These are phyloP conservation scores for Sisymbrium altissimum DNA, from an alignment of 345 rosid species.

Conservation along the genomic window DNA sequence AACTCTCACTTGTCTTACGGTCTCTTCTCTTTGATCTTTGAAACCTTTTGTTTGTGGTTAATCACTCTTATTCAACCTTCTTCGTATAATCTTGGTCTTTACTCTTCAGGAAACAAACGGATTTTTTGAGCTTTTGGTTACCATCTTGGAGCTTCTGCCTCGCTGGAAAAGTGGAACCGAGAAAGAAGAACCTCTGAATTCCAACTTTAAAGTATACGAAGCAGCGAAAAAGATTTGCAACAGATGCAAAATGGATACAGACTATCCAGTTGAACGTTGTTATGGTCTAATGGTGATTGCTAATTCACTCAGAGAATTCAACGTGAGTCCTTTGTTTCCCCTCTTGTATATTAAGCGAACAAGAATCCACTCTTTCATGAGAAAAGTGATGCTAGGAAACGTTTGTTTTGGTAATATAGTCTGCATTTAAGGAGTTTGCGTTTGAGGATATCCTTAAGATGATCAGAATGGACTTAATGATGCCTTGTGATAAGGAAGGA, in stretches of 20 bases:
- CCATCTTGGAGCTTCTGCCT: conserved; percentile 4
- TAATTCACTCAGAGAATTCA: conserved; percentile 10
- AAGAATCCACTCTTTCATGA: no score
- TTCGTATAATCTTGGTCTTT: not conserved
- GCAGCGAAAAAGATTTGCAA: not conserved
- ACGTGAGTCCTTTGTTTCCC: not conserved
- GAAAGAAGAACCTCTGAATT: not conserved
- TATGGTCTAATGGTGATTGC: not conserved
- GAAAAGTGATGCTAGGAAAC: not conserved
- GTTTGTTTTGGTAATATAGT: not conserved
- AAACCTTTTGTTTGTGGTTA: no score
- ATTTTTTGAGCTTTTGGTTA: not conserved
- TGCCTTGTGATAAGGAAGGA: no score
- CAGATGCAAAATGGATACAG: not conserved
- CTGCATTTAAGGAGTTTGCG: no score
- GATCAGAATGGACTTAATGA: not conserved
- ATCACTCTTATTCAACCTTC: not conserved
- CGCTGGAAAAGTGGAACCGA: not conserved
- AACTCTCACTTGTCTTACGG: not conserved
- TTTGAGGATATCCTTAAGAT: no score
- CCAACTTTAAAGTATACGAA: not conserved
- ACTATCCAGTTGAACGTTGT: not conserved
- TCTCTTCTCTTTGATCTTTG: not conserved
- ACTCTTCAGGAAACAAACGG: not conserved
- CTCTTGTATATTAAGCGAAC: no score